These are phyloP conservation scores for Trametes versicolor DNA, from an alignment of 1,284 basidiomycete species.

Conservation along the genomic window DNA sequence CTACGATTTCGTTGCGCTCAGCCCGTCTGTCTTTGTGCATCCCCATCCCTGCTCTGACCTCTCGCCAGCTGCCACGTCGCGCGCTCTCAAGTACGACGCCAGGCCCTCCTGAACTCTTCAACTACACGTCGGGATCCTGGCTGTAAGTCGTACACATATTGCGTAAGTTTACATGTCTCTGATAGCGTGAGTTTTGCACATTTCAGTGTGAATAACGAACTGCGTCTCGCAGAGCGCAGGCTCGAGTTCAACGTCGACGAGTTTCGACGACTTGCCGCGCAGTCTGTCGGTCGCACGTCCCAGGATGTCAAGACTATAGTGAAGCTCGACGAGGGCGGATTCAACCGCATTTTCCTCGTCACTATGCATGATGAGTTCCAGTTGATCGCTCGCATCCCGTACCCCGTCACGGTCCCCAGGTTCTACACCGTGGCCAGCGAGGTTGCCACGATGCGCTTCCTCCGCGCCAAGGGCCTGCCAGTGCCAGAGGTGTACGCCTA, in stretches of 20 bases:
- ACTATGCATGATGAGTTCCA: constrained; percentile 54
- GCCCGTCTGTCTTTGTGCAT: constrained; percentile 4
- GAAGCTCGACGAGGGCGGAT: constrained; percentile 57
- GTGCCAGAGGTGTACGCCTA: constrained; percentile 60
- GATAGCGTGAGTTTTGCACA: constrained; percentile 31
- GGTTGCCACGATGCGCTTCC: constrained; percentile 59
- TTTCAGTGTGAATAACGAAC: constrained; percentile 52
- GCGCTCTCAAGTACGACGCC: constrained; percentile 46
- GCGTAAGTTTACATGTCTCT: constrained; percentile 37
- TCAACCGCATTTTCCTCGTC: constrained; percentile 57
- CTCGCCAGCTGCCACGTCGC: constrained; percentile 43
- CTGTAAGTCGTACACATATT: constrained; percentile 50
- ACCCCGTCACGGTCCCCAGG: constrained; percentile 54
- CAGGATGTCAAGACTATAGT: constrained; percentile 47
- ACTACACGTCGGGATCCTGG: constrained; percentile 55
- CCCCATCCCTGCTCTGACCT: constrained; percentile 31
- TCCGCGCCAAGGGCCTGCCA: constrained; percentile 57
- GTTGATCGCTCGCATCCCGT: constrained; percentile 60
- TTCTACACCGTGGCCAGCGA: constrained; percentile 59
- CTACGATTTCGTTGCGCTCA: constrained; percentile 1
- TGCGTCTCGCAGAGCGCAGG: constrained; percentile 56
- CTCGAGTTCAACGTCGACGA: constrained; percentile 50
- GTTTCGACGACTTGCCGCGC: constrained; percentile 56
- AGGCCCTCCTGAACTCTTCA: constrained; percentile 49
- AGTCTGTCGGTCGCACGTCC: constrained; percentile 50